Evolutionary conservation across 2,329 filamentous ascomycete genomes (phyloP).

Genomic region (Atkinsonella hypoxylon): DNA sequence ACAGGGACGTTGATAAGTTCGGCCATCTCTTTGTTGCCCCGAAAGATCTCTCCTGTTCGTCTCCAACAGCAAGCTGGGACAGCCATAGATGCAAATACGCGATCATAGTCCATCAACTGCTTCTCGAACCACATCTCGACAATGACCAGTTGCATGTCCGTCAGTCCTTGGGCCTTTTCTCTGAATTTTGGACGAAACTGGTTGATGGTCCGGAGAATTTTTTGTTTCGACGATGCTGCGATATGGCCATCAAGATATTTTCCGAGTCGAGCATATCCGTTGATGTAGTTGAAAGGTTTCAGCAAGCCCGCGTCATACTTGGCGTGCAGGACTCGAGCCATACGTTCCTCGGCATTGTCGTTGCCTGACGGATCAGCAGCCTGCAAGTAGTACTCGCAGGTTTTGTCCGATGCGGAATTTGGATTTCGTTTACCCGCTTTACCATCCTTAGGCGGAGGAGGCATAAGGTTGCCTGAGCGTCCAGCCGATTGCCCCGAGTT

Average conservation of each 20-base stretch:
- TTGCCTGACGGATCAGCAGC: conserved; percentile 85
- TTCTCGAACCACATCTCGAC: conserved; percentile 99
- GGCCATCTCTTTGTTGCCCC: conserved; percentile 98
- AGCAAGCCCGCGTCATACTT: conserved; percentile 94
- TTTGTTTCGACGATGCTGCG: conserved; percentile 68
- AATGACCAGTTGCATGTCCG: conserved; percentile 84
- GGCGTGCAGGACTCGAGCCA: conserved; percentile 85
- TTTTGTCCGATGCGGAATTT: conserved; percentile 60
- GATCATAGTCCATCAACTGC: conserved; percentile 93
- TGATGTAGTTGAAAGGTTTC: conserved; percentile 97
- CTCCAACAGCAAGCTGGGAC: conserved; percentile 97
- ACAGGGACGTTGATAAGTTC: conserved; percentile 89
- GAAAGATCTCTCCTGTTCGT: conserved; percentile 90
- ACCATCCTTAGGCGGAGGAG: conserved; percentile 33
- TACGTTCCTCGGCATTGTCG: conserved; percentile 80
- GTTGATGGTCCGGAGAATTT: conserved; percentile 83
- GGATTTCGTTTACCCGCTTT: conserved; percentile 48
- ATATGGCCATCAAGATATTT: conserved; percentile 89
- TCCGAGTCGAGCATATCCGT: conserved; percentile 81
- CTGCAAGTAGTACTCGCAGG: conserved; percentile 90
- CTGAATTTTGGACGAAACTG: conserved; percentile 91
- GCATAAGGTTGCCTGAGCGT: conserved; percentile 28
- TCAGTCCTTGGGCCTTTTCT: conserved; percentile 84
- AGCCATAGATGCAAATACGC: conserved; percentile 97
- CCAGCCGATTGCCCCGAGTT: conserved; percentile 12